phyloP scores from a whole-genome alignment of 129 eudicot species.

The Scalesia atractyloides region DNA sequence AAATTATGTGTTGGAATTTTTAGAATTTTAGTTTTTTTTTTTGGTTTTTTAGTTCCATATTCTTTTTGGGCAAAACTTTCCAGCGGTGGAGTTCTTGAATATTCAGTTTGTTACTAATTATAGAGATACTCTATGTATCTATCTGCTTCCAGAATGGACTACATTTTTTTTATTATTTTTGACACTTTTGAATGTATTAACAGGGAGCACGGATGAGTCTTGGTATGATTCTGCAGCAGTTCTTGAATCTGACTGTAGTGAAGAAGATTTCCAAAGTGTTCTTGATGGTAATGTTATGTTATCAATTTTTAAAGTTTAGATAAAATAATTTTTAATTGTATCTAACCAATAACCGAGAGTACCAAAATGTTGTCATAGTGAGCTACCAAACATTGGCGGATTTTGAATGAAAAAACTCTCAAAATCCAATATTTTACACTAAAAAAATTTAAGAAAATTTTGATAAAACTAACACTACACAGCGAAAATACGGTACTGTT shows the following conservation, averaged over 20 bases:
- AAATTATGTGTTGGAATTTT: slow-evolving; percentile 12
- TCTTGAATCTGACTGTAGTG: slow-evolving; percentile 91
- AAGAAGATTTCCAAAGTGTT: slow-evolving; percentile 90
- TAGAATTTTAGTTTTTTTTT: slow-evolving; percentile 4
- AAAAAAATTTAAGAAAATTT: no score
- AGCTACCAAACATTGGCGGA: no score
- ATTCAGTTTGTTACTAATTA: slow-evolving; percentile 31
- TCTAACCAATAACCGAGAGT: no score
- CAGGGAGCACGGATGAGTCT: slow-evolving; percentile 83
- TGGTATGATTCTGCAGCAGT: slow-evolving; percentile 84
- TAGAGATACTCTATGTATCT: slow-evolving; percentile 8
- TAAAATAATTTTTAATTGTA: no score
- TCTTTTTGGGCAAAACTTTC: slow-evolving; percentile 25
- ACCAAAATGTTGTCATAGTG: no score
- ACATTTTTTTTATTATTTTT: not conserved
- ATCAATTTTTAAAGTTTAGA: not conserved
- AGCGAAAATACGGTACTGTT: no score
- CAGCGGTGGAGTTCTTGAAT: slow-evolving; percentile 30
- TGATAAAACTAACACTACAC: no score
- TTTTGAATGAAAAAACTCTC: no score
- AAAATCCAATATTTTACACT: no score
- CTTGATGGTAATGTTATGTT: slow-evolving; percentile 61
- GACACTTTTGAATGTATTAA: not conserved
- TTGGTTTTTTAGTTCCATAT: slow-evolving; percentile 17
- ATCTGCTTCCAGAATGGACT: not conserved